Percentiles rank a stretch among this genome's conserved stretches.
phyloP scores from a whole-genome alignment of 2,329 filamentous ascomycete genomes.

The Colletotrichum australisinense region DNA sequence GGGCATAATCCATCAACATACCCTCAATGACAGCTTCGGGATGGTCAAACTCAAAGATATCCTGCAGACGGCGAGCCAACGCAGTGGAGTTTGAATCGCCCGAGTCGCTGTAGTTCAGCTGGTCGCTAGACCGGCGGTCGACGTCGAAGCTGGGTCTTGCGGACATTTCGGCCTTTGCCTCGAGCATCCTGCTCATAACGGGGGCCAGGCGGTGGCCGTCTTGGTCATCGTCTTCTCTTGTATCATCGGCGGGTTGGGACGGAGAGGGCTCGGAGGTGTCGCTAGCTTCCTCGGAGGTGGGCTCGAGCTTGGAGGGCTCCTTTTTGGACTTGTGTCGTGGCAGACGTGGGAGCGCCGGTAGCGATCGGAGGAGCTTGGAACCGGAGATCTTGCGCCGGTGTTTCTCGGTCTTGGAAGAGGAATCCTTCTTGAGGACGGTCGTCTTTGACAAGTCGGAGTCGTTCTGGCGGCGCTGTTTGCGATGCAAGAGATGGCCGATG shows the following conservation, averaged over 20 bases:
- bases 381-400: conserved; percentile 65
- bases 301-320: conserved; percentile 53
- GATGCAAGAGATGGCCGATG: conserved; percentile 21
- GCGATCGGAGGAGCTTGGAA: conserved; percentile 74
- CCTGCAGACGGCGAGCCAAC: conserved; percentile 78
- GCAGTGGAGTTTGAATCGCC: conserved; percentile 60
- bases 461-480: conserved; percentile 55
- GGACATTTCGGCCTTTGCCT: conserved; percentile 74
- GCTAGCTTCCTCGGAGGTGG: conserved; percentile 48
- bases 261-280: conserved; percentile 40
- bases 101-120: conserved; percentile 42
- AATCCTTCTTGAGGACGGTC: conserved; percentile 43
- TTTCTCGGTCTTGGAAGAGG: conserved; percentile 49
- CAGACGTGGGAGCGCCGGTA: conserved; percentile 68
- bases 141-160: conserved; percentile 68
- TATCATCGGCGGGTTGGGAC: conserved; percentile 9
- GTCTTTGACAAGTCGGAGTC: conserved; percentile 44
- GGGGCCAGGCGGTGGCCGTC: conserved; percentile 68
- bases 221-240: conserved; percentile 35
- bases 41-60: conserved; percentile 86
- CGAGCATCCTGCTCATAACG: conserved; percentile 82
- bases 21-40: conserved; percentile 87
- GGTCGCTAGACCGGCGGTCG: conserved; percentile 57
- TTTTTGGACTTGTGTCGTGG: conserved; percentile 55
- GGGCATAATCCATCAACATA: conserved; percentile 45